Evolutionary conservation across 371 early-diverging fungal species (phyloP), one percentile per base, ranked within the genome.

Genomic region (Globomyces sp.): DNA sequence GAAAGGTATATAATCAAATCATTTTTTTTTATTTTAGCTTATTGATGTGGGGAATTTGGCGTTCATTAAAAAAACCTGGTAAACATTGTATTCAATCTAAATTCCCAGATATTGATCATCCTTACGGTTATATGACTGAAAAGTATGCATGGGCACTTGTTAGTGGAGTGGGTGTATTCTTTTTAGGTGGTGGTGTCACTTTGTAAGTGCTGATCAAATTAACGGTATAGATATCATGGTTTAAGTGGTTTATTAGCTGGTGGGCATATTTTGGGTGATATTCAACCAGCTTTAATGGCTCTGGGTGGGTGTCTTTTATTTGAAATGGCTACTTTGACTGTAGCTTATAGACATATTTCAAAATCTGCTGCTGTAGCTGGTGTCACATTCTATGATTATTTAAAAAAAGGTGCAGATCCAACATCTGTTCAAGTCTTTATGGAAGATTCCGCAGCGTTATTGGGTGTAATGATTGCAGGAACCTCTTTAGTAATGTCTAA

Each of bases 101-200:
- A 24, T 24, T 24, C 24, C 53, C 59, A 62, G 78, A 81, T 63
- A 57, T 74, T 3, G 57, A 65, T 4, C 83, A 83, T 60, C 83
- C 83, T 10, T 83, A 83, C 64, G 83, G 83, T 42, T 83, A 80
- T 58, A 69, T 74, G 36, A 49, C 65, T 4, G 83, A 83, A 64
- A 60, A 76, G 39, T 82, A 80, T 44, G 83, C 81, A 0, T 83
- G 80, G 80, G 81, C 83, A 5, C 70, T 82, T 2, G 77, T 82
- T 1, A 73, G 74, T 40, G 79, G 81, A 9, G 75, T 77, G n/a
- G 81, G 81, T 71, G 62, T 82, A 46, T 82, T 82, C 68, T 83
- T 83, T 64, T 65, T 83, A 39, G 81, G 80, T 8, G 79, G 81
- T 8, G 79, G 81, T 41, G 78, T 79, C 0, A 66, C 70, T 47